Evolutionary conservation across 140 eudicot genomes (phyloP).

Genomic region (Flaveria floridana): DNA sequence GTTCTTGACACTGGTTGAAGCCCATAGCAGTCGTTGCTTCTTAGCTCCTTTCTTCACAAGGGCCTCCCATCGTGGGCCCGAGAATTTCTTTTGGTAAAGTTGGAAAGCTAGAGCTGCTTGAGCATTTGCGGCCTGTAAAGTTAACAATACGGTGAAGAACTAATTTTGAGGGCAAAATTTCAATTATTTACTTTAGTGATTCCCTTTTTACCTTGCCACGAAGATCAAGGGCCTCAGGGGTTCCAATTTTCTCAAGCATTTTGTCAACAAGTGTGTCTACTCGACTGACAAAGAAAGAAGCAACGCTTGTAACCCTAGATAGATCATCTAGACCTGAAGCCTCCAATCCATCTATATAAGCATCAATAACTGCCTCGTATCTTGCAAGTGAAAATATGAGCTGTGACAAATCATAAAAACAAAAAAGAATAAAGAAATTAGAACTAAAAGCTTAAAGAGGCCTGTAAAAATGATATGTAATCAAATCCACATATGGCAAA

Average conservation of each 20-base stretch:
- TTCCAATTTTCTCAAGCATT: conserved; percentile 95
- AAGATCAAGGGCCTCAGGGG: conserved; percentile 96
- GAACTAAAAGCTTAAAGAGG: neutral
- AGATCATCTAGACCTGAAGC: conserved; percentile 86
- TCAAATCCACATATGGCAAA: neutral
- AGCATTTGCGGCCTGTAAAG: conserved; percentile 91
- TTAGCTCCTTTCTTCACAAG: conserved; percentile 97
- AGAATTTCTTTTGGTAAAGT: conserved; percentile 95
- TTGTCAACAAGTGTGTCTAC: conserved; percentile 94
- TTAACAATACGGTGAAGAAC: conserved; percentile 3
- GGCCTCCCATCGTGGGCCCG: conserved; percentile 99
- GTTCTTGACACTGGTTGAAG: conserved; percentile 97
- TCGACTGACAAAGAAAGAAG: conserved; percentile 98
- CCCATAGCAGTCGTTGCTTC: conserved; percentile 96
- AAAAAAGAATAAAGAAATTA: conserved; percentile 7
- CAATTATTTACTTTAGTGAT: neutral
- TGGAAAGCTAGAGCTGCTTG: conserved; percentile 96
- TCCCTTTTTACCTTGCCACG: conserved; percentile 75
- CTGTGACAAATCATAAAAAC: conserved; percentile 40
- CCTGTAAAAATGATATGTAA: neutral
- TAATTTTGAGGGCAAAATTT: neutral
- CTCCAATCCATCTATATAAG: conserved; percentile 95
- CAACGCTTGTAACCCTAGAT: conserved; percentile 94
- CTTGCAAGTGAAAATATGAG: conserved; percentile 88
- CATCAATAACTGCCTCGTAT: conserved; percentile 97